phyloP scores from a whole-genome alignment of 2,329 filamentous ascomycete genomes.

The Hypoxylon sp. region DNA sequence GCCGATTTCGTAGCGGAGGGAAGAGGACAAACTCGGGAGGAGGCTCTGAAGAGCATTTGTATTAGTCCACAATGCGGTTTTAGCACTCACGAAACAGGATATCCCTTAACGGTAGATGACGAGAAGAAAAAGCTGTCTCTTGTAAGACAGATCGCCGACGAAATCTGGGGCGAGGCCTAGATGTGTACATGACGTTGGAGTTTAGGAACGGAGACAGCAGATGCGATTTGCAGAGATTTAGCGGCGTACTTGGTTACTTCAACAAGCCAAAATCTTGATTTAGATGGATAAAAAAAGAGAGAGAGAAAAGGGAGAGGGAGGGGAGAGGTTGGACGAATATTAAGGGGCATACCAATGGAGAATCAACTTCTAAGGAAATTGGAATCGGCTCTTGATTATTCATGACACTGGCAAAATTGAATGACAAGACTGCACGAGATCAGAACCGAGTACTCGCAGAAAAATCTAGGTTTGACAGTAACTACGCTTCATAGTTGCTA shows the following conservation, averaged over 20 bases:
- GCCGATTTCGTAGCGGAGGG: conserved; percentile 80
- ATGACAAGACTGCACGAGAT: not conserved
- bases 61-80: conserved; percentile 82
- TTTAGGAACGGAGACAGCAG: not conserved
- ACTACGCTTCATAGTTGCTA: not conserved
- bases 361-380: conserved; percentile 49
- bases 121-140: conserved; percentile 81
- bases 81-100: conserved; percentile 81
- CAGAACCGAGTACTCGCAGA: not conserved
- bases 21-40: conserved; percentile 72
- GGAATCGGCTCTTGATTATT: conserved; percentile 4
- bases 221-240: conserved; percentile 11
- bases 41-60: conserved; percentile 77
- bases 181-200: conserved; percentile 13
- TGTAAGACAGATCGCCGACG: conserved; percentile 79
- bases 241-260: conserved; percentile 45
- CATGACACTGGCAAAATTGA: not conserved
- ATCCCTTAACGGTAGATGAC: conserved; percentile 76
- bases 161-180: conserved; percentile 73
- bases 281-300: conserved; percentile 30
- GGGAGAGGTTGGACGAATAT: conserved; percentile 9
- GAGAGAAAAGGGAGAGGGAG: conserved; percentile 14
- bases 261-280: conserved; percentile 46
- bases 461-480: not conserved
- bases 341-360: conserved; percentile 37